Base-by-base conservation (phyloP, 2,329 filamentous ascomycete species). In the Alternaria alternata region DNA sequence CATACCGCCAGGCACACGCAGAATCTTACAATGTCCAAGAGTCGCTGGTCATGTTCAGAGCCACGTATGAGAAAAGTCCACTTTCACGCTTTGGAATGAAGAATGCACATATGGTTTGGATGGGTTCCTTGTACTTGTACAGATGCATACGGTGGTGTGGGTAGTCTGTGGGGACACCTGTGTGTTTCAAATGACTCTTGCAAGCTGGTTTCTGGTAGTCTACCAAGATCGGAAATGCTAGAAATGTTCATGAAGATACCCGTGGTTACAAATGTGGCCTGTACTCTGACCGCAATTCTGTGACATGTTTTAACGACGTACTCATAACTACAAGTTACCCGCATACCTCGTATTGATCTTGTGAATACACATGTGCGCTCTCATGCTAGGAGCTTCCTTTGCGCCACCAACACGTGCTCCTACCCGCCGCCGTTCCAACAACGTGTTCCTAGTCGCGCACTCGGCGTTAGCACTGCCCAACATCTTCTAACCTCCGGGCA, bases 101-200 rank as follows among this genome's bases (percentile, higher is more conserved):
- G 58, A 57, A 62, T 66, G 65, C 61, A 68, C 52, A 62, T 66
- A 61, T 64, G 57, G 60, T 53, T 59, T 54, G 59, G 47, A 62
- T 44, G 51, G 55, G 38, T 65, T 66, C 55, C 59, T 61, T 72
- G 69, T 72, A 70, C 67, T 72, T 72, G 69, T 70, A 71, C 61
- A 66, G 64, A 65, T 47, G 57, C 59, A 64, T 68, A 59, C 54
- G 64, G 62, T 24, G 32, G 42, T 39, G 42, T 43, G 47, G 55
- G 52, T 46, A 43, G 28, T 49, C 26, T 46, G 53, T 39, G 53
- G 51, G n/a, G 2, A 46, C 39, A 52, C 24, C 34, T 48, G 36
- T 48, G 36, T 52, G 47, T 57, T 20, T 42, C 38, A 38, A 22
- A 34, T 51, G 39, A 18, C 36, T 54, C 36, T 41, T 46, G 44